Percentiles rank a stretch among this genome's conserved stretches.
Conservation (phyloP, 805 yeast species). For the Kazachstania taianensis region DNA sequence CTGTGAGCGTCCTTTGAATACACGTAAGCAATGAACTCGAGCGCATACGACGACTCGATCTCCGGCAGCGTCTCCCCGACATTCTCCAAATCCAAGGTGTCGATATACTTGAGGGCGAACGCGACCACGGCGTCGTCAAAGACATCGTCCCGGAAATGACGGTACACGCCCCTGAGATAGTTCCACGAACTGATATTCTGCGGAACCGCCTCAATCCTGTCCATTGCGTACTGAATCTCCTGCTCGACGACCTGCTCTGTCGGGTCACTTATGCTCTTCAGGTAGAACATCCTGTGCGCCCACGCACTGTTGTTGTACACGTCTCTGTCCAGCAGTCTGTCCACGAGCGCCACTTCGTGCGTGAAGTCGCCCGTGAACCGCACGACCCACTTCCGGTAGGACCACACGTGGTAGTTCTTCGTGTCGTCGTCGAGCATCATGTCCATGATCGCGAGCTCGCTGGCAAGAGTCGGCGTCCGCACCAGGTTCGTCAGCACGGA, state of each 20-base stretch:
- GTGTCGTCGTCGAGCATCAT: constrained; percentile 67
- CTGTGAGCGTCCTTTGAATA: constrained; percentile 27
- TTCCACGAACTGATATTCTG: constrained; percentile 84
- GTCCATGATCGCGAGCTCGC: constrained; percentile 58
- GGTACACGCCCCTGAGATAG: constrained; percentile 55
- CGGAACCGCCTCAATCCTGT: constrained; percentile 49
- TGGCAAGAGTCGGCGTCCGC: constrained; percentile 24
- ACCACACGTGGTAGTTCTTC: constrained; percentile 96
- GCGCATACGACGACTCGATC: constrained; percentile 47
- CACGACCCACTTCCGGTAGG: constrained; percentile 79
- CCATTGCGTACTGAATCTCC: constrained; percentile 47
- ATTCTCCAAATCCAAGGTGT: constrained; percentile 4
- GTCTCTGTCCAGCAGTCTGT: constrained; percentile 44
- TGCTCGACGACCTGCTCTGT: constrained; percentile 12
- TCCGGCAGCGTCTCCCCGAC: constrained; percentile 16
- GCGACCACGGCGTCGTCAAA: constrained; percentile 33
- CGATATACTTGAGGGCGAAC: constrained; percentile 38
- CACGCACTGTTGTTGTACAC: constrained; percentile 88
- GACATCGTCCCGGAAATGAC: constrained; percentile 12
- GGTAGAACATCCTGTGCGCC: constrained; percentile 69
- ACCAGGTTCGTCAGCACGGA: constrained; percentile 37
- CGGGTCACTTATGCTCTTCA: constrained; percentile 21
- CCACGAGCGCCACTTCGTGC: constrained; percentile 44
- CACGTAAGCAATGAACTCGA: constrained; percentile 51
- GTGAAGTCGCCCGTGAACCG: constrained; percentile 40